Evolutionary conservation across 2,329 filamentous ascomycete species (phyloP).

Genomic region (Neocatenulostroma microsporum): DNA sequence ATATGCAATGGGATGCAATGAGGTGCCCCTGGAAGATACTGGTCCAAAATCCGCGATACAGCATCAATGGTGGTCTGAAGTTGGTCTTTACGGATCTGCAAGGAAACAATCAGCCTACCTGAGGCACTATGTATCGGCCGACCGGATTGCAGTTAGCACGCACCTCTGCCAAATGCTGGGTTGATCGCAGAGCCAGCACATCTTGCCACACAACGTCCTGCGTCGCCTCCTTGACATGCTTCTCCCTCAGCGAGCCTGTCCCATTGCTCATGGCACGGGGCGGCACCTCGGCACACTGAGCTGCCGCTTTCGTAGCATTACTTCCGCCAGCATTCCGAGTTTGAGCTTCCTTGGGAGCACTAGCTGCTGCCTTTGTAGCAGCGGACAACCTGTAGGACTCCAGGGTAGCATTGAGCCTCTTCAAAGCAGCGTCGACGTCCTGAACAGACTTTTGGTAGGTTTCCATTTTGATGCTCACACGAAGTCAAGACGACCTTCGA

Average conservation of each 20-base stretch:
- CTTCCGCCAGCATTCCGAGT: too few species aligned
- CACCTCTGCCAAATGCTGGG: not conserved
- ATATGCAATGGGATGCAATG: conserved; percentile 20
- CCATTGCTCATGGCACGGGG: not conserved
- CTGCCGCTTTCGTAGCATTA: too few species aligned
- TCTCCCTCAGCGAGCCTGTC: too few species aligned
- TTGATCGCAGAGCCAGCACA: not conserved
- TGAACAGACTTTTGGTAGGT: conserved; percentile 23
- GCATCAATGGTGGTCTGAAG: not conserved
- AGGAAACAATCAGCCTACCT: not conserved
- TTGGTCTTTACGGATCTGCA: not conserved
- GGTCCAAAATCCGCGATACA: not conserved
- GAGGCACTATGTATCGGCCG: not conserved
- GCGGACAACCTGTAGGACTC: conserved; percentile 21
- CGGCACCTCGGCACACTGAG: not conserved
- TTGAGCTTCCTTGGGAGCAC: not conserved
- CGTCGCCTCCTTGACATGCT: too few species aligned
- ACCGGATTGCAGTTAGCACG: not conserved
- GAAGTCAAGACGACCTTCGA: too few species aligned
- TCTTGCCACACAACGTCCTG: not conserved
- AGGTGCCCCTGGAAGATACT: conserved; percentile 5
- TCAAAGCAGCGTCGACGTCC: conserved; percentile 24
- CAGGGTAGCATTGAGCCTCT: conserved; percentile 25
- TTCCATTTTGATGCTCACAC: too few species aligned
- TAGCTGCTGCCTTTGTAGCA: conserved; percentile 6